phyloP scores from a whole-genome alignment of 192 early-diverging fungal species.

The Coemansia sp. region DNA sequence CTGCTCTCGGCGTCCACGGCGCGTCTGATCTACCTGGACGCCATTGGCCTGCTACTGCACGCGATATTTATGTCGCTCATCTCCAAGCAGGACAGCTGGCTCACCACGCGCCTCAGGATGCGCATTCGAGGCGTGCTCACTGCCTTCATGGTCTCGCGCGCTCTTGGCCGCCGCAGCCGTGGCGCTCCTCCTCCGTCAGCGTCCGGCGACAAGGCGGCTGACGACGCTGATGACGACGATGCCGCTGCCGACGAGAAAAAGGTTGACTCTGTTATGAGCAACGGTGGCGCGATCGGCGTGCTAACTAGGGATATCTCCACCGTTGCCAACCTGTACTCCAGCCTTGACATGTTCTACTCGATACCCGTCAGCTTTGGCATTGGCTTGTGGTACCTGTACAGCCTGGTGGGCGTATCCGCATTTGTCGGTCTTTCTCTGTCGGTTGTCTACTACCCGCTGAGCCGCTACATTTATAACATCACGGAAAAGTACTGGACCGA shows the following conservation, averaged over 20 bases:
- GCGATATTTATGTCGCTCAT: slow-evolving; percentile 32
- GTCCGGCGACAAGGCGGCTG: neutral
- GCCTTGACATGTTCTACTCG: slow-evolving; percentile 58
- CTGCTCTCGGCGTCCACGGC: neutral
- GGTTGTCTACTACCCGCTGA: slow-evolving; percentile 59
- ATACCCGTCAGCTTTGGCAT: slow-evolving; percentile 63
- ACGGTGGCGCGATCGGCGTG: slow-evolving; percentile 63
- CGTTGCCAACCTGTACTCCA: slow-evolving; percentile 50
- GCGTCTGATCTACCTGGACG: slow-evolving; percentile 58
- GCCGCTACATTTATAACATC: slow-evolving; percentile 48
- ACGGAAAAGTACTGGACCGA: slow-evolving; percentile 52
- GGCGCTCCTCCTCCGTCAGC: slow-evolving; percentile 19
- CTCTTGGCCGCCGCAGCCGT: slow-evolving; percentile 61
- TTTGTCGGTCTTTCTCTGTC: slow-evolving; percentile 69
- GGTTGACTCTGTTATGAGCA: slow-evolving; percentile 26
- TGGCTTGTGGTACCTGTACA: slow-evolving; percentile 64
- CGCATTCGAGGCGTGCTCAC: slow-evolving; percentile 59
- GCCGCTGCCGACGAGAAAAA: slow-evolving; percentile 48
- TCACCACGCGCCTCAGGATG: slow-evolving; percentile 59
- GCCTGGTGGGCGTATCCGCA: slow-evolving; percentile 76
- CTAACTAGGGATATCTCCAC: slow-evolving; percentile 64
- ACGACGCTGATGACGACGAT: slow-evolving; percentile 44
- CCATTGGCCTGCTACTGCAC: slow-evolving; percentile 60
- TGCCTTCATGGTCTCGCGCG: slow-evolving; percentile 67
- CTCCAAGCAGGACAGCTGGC: slow-evolving; percentile 58